Evolutionary conservation across 208 protist species (phyloP).

Genomic region (Vickermania ingenoplastis): DNA sequence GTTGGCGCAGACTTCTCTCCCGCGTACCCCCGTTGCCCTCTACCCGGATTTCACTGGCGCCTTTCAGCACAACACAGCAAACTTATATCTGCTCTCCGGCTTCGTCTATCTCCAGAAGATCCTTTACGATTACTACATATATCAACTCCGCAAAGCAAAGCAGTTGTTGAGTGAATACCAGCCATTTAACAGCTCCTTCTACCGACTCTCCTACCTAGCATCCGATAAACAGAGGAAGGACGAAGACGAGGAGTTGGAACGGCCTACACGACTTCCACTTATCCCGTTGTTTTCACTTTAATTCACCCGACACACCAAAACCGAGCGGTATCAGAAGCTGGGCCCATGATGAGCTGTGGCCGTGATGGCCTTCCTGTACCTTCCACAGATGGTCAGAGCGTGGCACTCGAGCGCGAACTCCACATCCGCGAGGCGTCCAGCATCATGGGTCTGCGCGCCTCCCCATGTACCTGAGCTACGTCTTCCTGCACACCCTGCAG

Average conservation of each 20-base stretch:
- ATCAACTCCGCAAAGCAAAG: too few relatives aligned
- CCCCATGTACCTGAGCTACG: slow-evolving; percentile 49
- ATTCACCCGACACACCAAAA: too few relatives aligned
- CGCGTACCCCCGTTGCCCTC: slow-evolving; percentile 5
- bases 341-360: slow-evolving; percentile 13
- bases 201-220: too few relatives aligned
- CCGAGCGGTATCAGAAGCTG: too few relatives aligned
- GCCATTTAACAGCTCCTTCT: too few relatives aligned
- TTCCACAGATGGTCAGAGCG: slow-evolving; percentile 59
- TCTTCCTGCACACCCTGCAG: slow-evolving; percentile 38
- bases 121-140: slow-evolving; percentile 39
- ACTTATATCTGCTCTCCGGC: slow-evolving; percentile 67
- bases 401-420: slow-evolving; percentile 80
- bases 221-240: too few relatives aligned
- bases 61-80: slow-evolving; percentile 31
- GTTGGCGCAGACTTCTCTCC: slow-evolving; percentile 36
- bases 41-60: slow-evolving; percentile 32
- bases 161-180: too few relatives aligned
- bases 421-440: slow-evolving; percentile 71
- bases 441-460: slow-evolving; percentile 75
- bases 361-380: slow-evolving; percentile 66
- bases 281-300: too few relatives aligned
- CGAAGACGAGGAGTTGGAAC: too few relatives aligned
- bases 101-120: slow-evolving; percentile 54
- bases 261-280: too few relatives aligned